Base-by-base conservation (phyloP, 2,329 filamentous ascomycete species). In the Pseudogymnoascus sp. region DNA sequence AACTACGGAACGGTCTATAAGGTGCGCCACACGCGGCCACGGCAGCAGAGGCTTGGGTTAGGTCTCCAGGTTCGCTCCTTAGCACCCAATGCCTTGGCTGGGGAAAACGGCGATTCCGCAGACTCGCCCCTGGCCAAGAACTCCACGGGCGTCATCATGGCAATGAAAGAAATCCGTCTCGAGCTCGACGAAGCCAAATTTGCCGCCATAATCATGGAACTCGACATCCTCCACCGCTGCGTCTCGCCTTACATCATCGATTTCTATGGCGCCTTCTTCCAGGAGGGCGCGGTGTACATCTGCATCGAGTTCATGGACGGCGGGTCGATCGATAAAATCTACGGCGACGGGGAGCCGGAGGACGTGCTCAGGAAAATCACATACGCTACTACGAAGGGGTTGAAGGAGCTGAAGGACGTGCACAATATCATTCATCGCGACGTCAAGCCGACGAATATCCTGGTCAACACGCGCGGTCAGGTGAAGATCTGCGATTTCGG, bases 221-320 rank as follows among this genome's bases (percentile, higher is more conserved):
- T 99, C 58, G 91, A 99, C 71, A 93, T 99, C 66, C 80, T 99
- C 2, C 95, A 99, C 77, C 90, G 95, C 69, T 99, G 95, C 72
- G 82, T 95, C 2, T 97, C 92, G 1, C 93, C 95, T 0, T 96
- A 93, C 75, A 97, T 99, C 69, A 95, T 99, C 75, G 93, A 99
- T 73, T 99, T 99, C 71, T 99, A 97, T 74, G 95, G 95, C 0
- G 95, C 95, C 4, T 99, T 99, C 75, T 99, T 97, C 81, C 95
- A 99, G 73, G 95, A 99, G 78, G 93, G 95, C 28, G 95, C 95
- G 0, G 95, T 99, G 1, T 99, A 99, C 76, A 97, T 99, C 75
- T 99, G 95, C 77, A 96, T 99, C 75, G 95, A 99, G 77, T 96
- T 92, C 76, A 99, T 99, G 95, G 93, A 99, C 73, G 95, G 95